Evolutionary conservation across 2,329 filamentous ascomycete species (phyloP), one percentile per base, ranked within the genome.

Genomic region (Cladobotryum protrusum): DNA sequence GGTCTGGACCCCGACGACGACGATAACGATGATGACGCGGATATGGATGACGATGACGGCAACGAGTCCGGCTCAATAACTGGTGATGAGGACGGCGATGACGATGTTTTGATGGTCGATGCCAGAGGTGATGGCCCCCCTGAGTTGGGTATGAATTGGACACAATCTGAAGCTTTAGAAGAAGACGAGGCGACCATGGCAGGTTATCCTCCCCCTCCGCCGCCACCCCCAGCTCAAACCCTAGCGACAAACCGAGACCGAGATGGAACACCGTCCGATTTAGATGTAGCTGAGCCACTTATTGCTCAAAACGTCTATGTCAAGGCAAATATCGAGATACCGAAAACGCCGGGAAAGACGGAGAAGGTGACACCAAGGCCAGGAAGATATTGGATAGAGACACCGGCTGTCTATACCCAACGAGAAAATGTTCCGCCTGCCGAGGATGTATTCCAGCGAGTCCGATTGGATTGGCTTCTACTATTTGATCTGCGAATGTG

Each of bases 401-500:
- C 86, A 34, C 89, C 92, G 6, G 73, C 79, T 15, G 78, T 79
- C 32, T 92, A 87, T 64, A 78, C 75, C 41, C 77, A 81, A 50
- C 75, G 77, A 39, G 76, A 81, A 32, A 78, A 77, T 48, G 72
- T 85, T 6, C 85, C 85, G 43, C 76, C 81, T 14, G 86, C 90
- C 48, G 93, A 99, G 66, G 87, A 99, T 61, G 76, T 99, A 5
- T 90, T 89, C 72, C 83, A 92, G 63, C 85, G 91, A 32, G 87
- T 97, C 12, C 85, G 93, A 32, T 75, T 99, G 5, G 93, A 99
- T 67, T 96, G 89, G 81, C 79, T 99, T 63, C 89, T 99, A 29
- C 75, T 99, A 8, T 99, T 96, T 64, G 93, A 99, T 65, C 72
- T 99, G 46, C 79, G 93, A 39, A 83, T 99, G 77, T 99, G 93